Conservation (phyloP, 2,329 filamentous ascomycete species). For the Helotiales sp. region DNA sequence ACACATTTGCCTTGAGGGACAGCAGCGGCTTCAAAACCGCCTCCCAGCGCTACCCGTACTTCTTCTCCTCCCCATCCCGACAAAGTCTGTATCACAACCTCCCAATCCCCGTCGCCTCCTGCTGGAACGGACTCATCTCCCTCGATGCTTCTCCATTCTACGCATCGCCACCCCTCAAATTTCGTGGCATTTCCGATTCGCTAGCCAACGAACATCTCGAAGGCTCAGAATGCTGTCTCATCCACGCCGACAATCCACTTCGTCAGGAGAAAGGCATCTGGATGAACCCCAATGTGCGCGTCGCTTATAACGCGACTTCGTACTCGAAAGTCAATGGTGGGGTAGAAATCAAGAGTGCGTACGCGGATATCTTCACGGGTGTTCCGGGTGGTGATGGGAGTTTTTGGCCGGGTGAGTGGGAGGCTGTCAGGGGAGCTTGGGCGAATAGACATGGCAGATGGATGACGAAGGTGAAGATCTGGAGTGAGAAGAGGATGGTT, state of each 20-base stretch:
- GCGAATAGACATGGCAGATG: constrained; percentile 58
- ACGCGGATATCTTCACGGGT: neutral
- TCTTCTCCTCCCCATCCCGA: constrained; percentile 55
- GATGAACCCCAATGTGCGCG: constrained; percentile 71
- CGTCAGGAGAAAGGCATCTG: constrained; percentile 57
- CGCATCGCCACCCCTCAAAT: constrained; percentile 51
- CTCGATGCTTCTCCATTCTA: constrained; percentile 63
- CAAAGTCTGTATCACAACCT: constrained; percentile 56
- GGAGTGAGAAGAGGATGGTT: constrained; percentile 34
- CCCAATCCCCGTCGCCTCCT: constrained; percentile 58
- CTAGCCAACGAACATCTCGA: constrained; percentile 69
- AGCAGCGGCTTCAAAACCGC: constrained; percentile 54
- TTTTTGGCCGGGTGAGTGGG: constrained; percentile 29
- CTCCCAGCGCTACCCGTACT: constrained; percentile 65
- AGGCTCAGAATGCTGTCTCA: constrained; percentile 79
- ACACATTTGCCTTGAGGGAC: constrained; percentile 67
- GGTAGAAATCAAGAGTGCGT: constrained; percentile 27
- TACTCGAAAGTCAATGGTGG: constrained; percentile 56
- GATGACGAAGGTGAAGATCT: constrained; percentile 44
- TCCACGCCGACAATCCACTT: constrained; percentile 69
- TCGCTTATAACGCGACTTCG: constrained; percentile 63
- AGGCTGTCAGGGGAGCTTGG: constrained; percentile 50
- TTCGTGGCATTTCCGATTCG: constrained; percentile 67
- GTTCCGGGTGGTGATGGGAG: constrained; percentile 23
- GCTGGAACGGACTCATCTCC: constrained; percentile 61